These are phyloP conservation scores for Dictyophora rubrovolvata DNA, from an alignment of 768 basidiomycete species.

Conservation along the genomic window DNA sequence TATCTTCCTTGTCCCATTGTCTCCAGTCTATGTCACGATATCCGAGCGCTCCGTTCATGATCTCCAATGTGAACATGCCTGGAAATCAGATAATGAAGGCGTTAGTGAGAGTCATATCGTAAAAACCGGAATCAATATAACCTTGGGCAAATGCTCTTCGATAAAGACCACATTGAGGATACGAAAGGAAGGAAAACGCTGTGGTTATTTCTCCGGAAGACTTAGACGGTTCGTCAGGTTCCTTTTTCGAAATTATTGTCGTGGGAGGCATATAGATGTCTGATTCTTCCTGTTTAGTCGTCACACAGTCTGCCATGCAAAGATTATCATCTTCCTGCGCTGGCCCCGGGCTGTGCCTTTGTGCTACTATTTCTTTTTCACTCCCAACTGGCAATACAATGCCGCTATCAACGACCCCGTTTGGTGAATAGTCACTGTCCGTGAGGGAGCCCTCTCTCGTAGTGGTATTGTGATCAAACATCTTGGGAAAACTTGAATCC, in stretches of 20 bases:
- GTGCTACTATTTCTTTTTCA: background rate
- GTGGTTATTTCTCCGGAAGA: background rate
- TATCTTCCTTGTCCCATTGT: background rate
- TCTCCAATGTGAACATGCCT: background rate
- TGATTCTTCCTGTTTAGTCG: background rate
- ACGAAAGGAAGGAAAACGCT: background rate
- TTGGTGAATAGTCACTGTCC: background rate
- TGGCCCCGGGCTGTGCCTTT: background rate
- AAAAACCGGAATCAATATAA: background rate
- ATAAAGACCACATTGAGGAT: background rate
- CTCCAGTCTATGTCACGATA: slow-evolving; percentile 1
- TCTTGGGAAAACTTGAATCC: background rate
- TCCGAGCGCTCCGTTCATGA: slow-evolving; percentile 2
- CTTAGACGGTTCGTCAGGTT: background rate
- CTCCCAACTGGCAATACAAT: background rate
- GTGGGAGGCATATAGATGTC: background rate
- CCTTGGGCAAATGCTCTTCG: background rate
- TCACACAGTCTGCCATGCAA: too few relatives aligned
- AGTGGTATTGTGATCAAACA: background rate
- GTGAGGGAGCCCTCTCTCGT: background rate
- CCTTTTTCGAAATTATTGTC: background rate
- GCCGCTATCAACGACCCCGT: background rate
- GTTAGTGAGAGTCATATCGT: background rate
- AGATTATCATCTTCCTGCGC: too few relatives aligned
- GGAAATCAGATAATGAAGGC: background rate